Evolutionary conservation across 495 filamentous ascomycete species (phyloP).

Genomic region (Hypoxylon fuscum): DNA sequence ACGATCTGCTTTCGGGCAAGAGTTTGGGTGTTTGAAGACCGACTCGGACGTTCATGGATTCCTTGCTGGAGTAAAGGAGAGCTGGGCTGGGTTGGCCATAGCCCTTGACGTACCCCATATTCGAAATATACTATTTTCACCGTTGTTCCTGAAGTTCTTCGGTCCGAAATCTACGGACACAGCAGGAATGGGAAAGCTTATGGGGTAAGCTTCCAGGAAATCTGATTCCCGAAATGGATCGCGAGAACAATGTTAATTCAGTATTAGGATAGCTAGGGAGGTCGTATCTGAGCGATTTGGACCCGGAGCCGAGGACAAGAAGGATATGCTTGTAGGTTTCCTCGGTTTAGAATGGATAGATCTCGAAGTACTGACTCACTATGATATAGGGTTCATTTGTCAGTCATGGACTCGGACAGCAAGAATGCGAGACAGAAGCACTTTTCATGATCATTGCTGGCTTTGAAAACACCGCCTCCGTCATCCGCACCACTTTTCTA

Average conservation of each 20-base stretch:
- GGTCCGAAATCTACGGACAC: slow-evolving; percentile 36
- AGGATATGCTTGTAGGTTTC: slow-evolving; percentile 55
- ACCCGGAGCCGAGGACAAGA: slow-evolving; percentile 26
- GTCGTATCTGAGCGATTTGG: slow-evolving; percentile 47
- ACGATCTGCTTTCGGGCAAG: slow-evolving; percentile 68
- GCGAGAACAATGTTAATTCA: neutral
- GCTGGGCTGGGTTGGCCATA: slow-evolving; percentile 50
- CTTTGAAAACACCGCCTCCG: slow-evolving; percentile 68
- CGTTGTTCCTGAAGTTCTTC: slow-evolving; percentile 27
- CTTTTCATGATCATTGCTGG: slow-evolving; percentile 51
- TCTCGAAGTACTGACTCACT: neutral
- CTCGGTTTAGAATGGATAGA: neutral
- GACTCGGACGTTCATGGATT: slow-evolving; percentile 67
- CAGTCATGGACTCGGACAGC: slow-evolving; percentile 49
- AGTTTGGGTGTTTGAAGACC: slow-evolving; percentile 68
- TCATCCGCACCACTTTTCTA: slow-evolving; percentile 63
- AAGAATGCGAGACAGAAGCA: slow-evolving; percentile 52
- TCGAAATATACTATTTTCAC: slow-evolving; percentile 35
- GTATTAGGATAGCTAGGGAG: slow-evolving; percentile 47
- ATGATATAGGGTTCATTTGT: slow-evolving; percentile 50
- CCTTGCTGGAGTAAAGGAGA: slow-evolving; percentile 60
- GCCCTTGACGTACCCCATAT: slow-evolving; percentile 40
- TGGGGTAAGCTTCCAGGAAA: slow-evolving; percentile 45
- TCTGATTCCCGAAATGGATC: neutral
- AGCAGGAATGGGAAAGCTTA: slow-evolving; percentile 55